Evolutionary conservation across 129 eudicot genomes (phyloP).

Genomic region (Cynara cardunculus): DNA sequence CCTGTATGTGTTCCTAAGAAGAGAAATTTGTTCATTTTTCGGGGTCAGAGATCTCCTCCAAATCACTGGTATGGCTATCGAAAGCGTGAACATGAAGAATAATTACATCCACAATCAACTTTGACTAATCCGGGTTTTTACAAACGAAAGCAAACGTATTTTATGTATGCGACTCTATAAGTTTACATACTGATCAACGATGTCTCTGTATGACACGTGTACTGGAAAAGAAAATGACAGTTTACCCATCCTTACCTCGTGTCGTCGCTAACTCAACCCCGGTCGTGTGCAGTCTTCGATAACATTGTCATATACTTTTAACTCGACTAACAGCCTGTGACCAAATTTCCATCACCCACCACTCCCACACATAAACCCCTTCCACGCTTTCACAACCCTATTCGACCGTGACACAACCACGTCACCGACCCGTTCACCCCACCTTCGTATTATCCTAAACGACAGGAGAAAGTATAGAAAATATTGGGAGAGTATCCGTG

Average conservation of each 20-base stretch:
- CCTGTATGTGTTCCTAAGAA: too few species aligned
- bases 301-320: conserved; percentile 16
- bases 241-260: background rate
- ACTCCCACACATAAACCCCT: background rate
- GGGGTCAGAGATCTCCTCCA: too few species aligned
- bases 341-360: background rate
- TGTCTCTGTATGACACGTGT: too few species aligned
- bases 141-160: too few species aligned
- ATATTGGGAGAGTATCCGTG: conserved; percentile 22
- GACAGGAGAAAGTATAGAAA: conserved; percentile 14
- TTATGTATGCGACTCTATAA: too few species aligned
- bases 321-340: conserved; percentile 18
- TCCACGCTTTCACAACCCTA: background rate
- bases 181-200: too few species aligned
- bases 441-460: conserved; percentile 14
- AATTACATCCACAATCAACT: too few species aligned
- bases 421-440: background rate
- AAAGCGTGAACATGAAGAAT: too few species aligned
- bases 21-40: too few species aligned
- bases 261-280: conserved; percentile 31
- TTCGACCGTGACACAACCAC: background rate
- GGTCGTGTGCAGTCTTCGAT: conserved; percentile 22
- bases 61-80: too few species aligned
- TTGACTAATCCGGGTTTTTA: too few species aligned
- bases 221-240: background rate